Conservation (phyloP, 2,329 filamentous ascomycete genomes). For the Fusarium ramigenum region DNA sequence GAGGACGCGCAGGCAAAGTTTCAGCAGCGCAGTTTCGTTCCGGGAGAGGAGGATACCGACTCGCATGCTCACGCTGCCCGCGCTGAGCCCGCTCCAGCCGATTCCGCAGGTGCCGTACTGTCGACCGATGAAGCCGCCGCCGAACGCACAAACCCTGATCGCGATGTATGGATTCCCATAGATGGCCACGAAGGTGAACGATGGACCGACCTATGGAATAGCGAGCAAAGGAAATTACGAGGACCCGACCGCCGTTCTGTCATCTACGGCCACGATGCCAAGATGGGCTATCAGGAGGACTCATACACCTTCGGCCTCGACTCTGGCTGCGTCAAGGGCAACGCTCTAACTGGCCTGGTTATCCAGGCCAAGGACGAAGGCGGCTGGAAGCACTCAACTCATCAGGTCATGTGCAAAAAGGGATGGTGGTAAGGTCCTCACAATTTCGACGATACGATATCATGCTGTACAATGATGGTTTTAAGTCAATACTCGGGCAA, state of each 20-base stretch:
- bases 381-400: slow-evolving; percentile 49
- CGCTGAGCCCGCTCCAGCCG: slow-evolving; percentile 2
- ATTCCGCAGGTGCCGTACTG: neutral
- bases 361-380: slow-evolving; percentile 62
- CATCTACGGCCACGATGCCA: slow-evolving; percentile 88
- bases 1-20: slow-evolving; percentile 5
- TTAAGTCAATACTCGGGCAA: neutral
- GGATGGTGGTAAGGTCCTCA: slow-evolving; percentile 27
- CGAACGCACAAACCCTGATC: slow-evolving; percentile 40
- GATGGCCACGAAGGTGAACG: slow-evolving; percentile 63
- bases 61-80: slow-evolving; percentile 4
- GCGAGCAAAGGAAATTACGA: slow-evolving; percentile 52
- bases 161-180: slow-evolving; percentile 49
- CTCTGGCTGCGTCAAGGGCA: slow-evolving; percentile 81
- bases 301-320: slow-evolving; percentile 87
- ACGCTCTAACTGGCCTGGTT: slow-evolving; percentile 78
- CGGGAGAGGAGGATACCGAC: neutral
- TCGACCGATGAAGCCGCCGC: neutral
- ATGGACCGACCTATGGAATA: slow-evolving; percentile 74
- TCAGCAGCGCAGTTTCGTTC: slow-evolving; percentile 10
- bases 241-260: slow-evolving; percentile 66
- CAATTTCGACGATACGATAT: neutral
- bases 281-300: slow-evolving; percentile 67
- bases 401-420: slow-evolving; percentile 54
- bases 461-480: slow-evolving; percentile 10